These are phyloP conservation scores for Candida albicans DNA, from an alignment of 1,139 yeast species.

Conservation along the genomic window DNA sequence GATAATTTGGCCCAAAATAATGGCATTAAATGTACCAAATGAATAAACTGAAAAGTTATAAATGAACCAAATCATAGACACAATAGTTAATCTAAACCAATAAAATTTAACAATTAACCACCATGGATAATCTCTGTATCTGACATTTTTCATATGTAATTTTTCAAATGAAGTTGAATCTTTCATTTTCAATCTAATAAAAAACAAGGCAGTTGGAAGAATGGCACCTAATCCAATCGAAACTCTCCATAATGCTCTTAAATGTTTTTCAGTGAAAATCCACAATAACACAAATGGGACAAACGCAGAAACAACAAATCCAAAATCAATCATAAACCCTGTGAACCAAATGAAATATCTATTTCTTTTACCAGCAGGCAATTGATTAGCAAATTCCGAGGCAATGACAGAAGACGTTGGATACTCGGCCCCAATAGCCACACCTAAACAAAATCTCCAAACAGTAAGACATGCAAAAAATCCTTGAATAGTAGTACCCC, in stretches of 20 bases:
- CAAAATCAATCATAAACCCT: constrained; percentile 80
- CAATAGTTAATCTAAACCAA: constrained; percentile 74
- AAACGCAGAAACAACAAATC: constrained; percentile 80
- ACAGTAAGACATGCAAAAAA: constrained; percentile 79
- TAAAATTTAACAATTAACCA: constrained; percentile 71
- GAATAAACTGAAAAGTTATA: constrained; percentile 88
- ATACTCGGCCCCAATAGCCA: constrained; percentile 86
- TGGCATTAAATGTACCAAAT: constrained; percentile 77
- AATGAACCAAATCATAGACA: constrained; percentile 82
- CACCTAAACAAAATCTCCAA: constrained; percentile 82
- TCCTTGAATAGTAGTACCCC: constrained; percentile 77
- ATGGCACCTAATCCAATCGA: constrained; percentile 90
- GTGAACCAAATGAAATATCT: constrained; percentile 90
- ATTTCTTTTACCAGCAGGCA: constrained; percentile 81
- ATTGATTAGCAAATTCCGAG: constrained; percentile 80
- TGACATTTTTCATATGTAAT: constrained; percentile 63
- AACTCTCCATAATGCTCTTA: constrained; percentile 87
- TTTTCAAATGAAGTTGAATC: constrained; percentile 72
- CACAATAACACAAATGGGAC: constrained; percentile 83
- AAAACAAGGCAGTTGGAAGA: constrained; percentile 76
- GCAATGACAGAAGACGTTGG: constrained; percentile 93
- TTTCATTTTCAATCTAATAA: constrained; percentile 69
- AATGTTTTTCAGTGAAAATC: constrained; percentile 71
- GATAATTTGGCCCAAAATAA: constrained; percentile 59
- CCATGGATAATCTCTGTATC: constrained; percentile 55